These are phyloP conservation scores for Prunus fruticosa DNA, from an alignment of 306 rosid genomes.

Conservation along the genomic window DNA sequence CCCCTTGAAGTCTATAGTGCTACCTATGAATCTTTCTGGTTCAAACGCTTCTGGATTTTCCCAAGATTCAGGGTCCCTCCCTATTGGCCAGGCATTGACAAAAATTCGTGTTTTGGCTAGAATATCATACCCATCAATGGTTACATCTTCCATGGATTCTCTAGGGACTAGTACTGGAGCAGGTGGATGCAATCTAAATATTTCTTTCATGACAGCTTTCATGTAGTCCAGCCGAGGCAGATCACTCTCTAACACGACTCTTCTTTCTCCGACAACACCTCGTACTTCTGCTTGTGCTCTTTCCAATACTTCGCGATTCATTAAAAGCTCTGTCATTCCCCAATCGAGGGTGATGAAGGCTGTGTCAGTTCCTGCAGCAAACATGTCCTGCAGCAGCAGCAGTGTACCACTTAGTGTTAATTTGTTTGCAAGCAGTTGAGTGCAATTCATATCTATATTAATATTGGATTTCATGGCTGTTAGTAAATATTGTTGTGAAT, in stretches of 20 bases:
- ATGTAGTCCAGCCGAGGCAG: conserved; percentile 46
- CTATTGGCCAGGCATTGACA: conserved; percentile 66
- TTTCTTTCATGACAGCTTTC: conserved; percentile 59
- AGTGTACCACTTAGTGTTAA: neutral
- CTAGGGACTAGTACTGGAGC: conserved; percentile 65
- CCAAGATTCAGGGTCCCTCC: conserved; percentile 60
- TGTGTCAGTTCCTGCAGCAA: conserved; percentile 80
- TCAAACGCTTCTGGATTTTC: conserved; percentile 49
- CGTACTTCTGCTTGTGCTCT: conserved; percentile 64
- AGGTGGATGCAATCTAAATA: conserved; percentile 55
- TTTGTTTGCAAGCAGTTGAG: neutral
- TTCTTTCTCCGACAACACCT: conserved; percentile 42
- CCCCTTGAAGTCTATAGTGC: conserved; percentile 55
- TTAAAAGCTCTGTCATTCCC: conserved; percentile 66
- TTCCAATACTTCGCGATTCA: conserved; percentile 46
- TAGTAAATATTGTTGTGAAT: conserved; percentile 2
- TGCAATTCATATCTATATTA: neutral
- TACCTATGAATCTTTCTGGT: conserved; percentile 61
- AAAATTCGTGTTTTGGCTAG: conserved; percentile 59
- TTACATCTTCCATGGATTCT: conserved; percentile 64
- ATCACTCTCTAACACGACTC: conserved; percentile 46
- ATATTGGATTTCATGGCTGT: neutral
- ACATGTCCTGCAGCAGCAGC: conserved; percentile 56
- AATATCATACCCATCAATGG: conserved; percentile 51
- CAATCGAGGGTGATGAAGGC: conserved; percentile 60